Conservation (phyloP, 257 asterid genomes). For the Asclepias syriaca region DNA sequence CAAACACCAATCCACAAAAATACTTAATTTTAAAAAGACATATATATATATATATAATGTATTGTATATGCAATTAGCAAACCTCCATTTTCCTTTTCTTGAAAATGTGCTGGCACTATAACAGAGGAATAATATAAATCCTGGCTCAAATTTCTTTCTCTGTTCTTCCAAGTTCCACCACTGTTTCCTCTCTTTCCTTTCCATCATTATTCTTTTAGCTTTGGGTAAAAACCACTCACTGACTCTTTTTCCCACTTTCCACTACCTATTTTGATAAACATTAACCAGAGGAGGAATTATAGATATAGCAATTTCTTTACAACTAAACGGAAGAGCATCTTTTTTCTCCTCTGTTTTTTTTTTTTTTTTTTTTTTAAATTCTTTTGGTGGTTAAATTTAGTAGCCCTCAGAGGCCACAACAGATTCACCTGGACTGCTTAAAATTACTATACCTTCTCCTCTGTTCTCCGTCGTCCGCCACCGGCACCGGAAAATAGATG, state of each 20-base stretch:
- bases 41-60: too few relatives aligned
- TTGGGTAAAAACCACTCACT: not conserved
- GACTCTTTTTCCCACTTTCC: not conserved
- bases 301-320: not conserved
- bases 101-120: constrained; percentile 2
- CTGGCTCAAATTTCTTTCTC: too few relatives aligned
- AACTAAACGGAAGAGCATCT: not conserved
- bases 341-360: not conserved
- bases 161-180: not conserved
- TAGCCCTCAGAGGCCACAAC: too few relatives aligned
- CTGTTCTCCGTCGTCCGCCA: not conserved
- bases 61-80: not conserved
- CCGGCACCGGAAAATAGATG: constrained; percentile 22
- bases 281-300: constrained; percentile 4
- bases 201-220: not conserved
- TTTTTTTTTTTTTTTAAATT: too few relatives aligned
- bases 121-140: not conserved
- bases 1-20: not conserved
- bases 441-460: too few relatives aligned
- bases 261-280: constrained; percentile 7
- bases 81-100: not conserved
- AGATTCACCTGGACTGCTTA: too few relatives aligned
- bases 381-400: too few relatives aligned
- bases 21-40: not conserved
- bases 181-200: not conserved